These are phyloP conservation scores for Arthroderma sp. DNA, from an alignment of 2,329 filamentous ascomycete species.

Conservation along the genomic window DNA sequence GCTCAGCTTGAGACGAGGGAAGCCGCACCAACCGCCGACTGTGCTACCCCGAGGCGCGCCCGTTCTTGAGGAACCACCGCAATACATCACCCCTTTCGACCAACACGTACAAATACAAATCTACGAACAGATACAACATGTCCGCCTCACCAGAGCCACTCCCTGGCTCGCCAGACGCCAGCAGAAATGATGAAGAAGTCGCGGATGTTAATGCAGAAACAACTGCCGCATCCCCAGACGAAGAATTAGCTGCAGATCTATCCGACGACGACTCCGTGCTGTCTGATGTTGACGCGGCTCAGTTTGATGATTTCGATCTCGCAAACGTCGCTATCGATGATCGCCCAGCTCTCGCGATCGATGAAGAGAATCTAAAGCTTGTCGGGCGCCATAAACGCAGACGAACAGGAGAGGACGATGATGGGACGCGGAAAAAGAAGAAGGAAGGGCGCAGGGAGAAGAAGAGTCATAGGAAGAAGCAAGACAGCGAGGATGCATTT, in stretches of 20 bases:
- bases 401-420: slow-evolving; percentile 46
- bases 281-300: slow-evolving; percentile 51
- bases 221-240: background rate
- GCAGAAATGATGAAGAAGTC: slow-evolving; percentile 10
- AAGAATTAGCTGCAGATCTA: slow-evolving; percentile 23
- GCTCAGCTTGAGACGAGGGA: no score
- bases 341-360: slow-evolving; percentile 44
- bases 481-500: slow-evolving; percentile 43
- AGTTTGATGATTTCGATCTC: slow-evolving; percentile 53
- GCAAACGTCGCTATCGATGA: slow-evolving; percentile 49
- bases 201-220: slow-evolving; percentile 8
- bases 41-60: no score
- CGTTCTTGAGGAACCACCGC: no score
- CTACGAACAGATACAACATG: slow-evolving; percentile 16
- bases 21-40: no score
- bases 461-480: slow-evolving; percentile 59
- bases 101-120: background rate
- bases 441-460: slow-evolving; percentile 42
- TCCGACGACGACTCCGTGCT: slow-evolving; percentile 50
- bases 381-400: slow-evolving; percentile 53
- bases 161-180: slow-evolving; percentile 8
- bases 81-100: background rate
- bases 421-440: slow-evolving; percentile 52
- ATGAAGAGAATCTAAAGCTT: slow-evolving; percentile 47
- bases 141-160: slow-evolving; percentile 25